Evolutionary conservation across 345 rosid genomes (phyloP).

Genomic region (Salix suchowensis): DNA sequence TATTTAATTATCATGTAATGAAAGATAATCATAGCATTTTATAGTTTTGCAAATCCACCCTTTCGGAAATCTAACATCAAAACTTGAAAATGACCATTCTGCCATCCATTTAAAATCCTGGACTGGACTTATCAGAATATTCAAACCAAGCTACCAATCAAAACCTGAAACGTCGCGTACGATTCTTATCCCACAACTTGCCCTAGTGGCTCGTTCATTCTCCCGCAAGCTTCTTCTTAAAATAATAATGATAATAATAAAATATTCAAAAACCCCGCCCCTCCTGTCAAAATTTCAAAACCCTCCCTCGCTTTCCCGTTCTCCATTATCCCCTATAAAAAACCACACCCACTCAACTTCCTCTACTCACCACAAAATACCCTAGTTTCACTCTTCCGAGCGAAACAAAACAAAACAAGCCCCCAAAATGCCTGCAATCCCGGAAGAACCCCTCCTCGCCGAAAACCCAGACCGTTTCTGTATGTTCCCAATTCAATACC

Average conservation of each 20-base stretch:
- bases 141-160: neutral
- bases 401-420: neutral
- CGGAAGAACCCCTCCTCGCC: constrained; percentile 80
- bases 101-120: neutral
- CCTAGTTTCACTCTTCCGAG: neutral
- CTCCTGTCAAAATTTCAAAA: constrained; percentile 13
- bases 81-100: neutral
- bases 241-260: neutral
- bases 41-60: no score
- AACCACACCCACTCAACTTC: neutral
- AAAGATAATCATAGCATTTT: no score
- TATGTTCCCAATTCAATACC: constrained; percentile 91
- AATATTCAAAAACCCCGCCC: neutral
- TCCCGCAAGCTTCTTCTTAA: constrained; percentile 28
- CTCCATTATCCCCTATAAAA: constrained; percentile 11
- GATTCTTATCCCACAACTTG: neutral
- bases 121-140: no score
- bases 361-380: neutral
- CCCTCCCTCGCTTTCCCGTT: neutral
- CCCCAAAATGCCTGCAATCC: constrained; percentile 60
- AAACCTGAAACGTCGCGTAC: neutral
- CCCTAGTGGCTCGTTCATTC: neutral
- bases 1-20: no score
- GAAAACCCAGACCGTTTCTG: constrained; percentile 77
- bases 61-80: no score